Evolutionary conservation across 768 basidiomycete species (phyloP).

Genomic region (Daedaleopsis nitida): DNA sequence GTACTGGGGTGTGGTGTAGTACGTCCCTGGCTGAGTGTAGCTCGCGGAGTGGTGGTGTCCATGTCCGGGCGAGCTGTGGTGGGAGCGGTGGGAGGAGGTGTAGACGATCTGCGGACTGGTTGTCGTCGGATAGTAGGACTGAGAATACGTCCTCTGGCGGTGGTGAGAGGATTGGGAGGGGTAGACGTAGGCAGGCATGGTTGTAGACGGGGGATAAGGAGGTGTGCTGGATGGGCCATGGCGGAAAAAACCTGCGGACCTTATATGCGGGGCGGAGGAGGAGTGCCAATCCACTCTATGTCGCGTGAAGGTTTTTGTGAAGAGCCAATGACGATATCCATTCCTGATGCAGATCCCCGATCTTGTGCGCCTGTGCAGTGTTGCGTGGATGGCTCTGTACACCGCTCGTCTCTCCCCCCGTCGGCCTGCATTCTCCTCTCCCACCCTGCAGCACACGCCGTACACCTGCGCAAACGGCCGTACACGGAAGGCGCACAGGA

Average conservation of each 20-base stretch:
- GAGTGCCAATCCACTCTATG: slow-evolving; percentile 16
- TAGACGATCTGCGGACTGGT: slow-evolving; percentile 27
- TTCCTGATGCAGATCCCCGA: slow-evolving; percentile 9
- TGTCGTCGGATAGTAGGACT: slow-evolving; percentile 23
- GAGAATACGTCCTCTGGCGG: slow-evolving; percentile 26
- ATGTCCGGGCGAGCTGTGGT: slow-evolving; percentile 9
- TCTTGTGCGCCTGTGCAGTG: background rate
- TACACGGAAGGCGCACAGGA: background rate
- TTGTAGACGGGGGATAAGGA: background rate
- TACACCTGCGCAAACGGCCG: too few species aligned
- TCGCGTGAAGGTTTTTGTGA: slow-evolving; percentile 14
- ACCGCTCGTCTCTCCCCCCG: background rate
- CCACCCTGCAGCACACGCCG: background rate
- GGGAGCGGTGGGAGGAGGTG: slow-evolving; percentile 17
- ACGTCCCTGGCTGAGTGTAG: slow-evolving; percentile 18
- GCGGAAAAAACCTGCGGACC: background rate
- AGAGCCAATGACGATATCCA: slow-evolving; percentile 13
- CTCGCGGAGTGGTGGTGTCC: slow-evolving; percentile 6
- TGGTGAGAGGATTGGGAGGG: slow-evolving; percentile 22
- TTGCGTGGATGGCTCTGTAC: background rate
- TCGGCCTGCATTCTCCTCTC: background rate
- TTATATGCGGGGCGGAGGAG: slow-evolving; percentile 6
- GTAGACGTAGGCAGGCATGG: slow-evolving; percentile 28
- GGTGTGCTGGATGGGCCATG: background rate
- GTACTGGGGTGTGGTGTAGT: slow-evolving; percentile 20